Base-by-base conservation (phyloP, 73 alveolate genomes). In the Durusdinium trenchii region DNA sequence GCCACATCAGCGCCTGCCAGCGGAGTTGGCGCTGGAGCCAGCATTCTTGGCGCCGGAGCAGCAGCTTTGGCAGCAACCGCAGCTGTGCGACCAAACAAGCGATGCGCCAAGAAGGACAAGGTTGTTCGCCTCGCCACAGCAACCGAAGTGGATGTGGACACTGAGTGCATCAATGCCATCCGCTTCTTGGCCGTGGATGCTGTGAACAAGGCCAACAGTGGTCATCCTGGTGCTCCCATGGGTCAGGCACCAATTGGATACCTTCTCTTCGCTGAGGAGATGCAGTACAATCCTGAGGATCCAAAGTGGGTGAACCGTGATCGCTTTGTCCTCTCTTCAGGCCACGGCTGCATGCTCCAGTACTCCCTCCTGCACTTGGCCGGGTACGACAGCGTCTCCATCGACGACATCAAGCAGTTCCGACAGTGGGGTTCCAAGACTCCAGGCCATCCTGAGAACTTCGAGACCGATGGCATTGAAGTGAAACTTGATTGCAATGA, bases 271-370 rank as follows among this genome's bases (percentile, higher is more conserved):
- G 92, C 99, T 1, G 99, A 93, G 73, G 99, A 93, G 93, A 93
- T 93, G 99, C 61, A 79, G 35, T 75, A 93, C 99, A 93, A 93
- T 84, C 93, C 99, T 52, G 76, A 93, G 93, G 99, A 93, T 47
- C 51, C 99, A n/a, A 43, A 60, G 60, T 93, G 99, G 99, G 79
- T 51, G 90, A 75, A 93, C 83, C 78, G 99, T 54, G 94, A 81
- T 57, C 86, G 99, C 35, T 94, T 94, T 46, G 99, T 94, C 38
- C 99, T 94, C 50, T 94, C 99, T 35, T 79, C 94, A 18, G 99
- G 99, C 99, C 99, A 94, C 76, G 99, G 99, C 47, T 94, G 99
- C 99, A 81, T 81, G 94, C 99, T 94, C 86, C 99, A 79, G 99
- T 54, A 94, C 99, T 57, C 99, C 28, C 71, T 94, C 62, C 75